phyloP scores from a whole-genome alignment of 2,329 filamentous ascomycete genomes.

The Cercospora berteroae region DNA sequence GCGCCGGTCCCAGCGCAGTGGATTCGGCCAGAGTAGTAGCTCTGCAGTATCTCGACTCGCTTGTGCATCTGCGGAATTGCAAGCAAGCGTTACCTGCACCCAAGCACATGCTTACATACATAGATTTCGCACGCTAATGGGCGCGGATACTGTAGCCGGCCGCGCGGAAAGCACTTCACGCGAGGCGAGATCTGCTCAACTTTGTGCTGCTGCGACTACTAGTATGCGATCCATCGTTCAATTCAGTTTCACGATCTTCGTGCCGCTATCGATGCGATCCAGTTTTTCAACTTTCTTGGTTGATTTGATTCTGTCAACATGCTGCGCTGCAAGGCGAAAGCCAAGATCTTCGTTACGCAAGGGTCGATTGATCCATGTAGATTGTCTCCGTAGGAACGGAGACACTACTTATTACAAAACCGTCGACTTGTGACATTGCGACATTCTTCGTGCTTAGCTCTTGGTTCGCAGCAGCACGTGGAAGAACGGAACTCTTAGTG shows the following conservation, averaged over 20 bases:
- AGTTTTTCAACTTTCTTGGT: background rate
- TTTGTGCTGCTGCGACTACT: background rate
- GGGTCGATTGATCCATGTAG: background rate
- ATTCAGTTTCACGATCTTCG: background rate
- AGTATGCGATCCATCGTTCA: background rate
- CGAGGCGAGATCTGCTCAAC: background rate
- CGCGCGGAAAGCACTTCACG: background rate
- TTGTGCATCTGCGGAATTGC: background rate
- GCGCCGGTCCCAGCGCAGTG: background rate
- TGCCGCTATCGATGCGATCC: background rate
- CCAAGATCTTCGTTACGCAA: background rate
- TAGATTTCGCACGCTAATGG: background rate
- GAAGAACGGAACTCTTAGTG: too few species aligned
- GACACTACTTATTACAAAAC: background rate
- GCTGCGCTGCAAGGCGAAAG: background rate
- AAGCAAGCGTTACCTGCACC: background rate
- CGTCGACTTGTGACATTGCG: background rate
- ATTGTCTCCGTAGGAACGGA: background rate
- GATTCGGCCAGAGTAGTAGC: background rate
- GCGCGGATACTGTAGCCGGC: background rate
- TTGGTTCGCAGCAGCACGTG: background rate
- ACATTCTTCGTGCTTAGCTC: background rate
- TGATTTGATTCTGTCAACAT: background rate
- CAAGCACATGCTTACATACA: background rate
- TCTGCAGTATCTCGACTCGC: conserved; percentile 2